Evolutionary conservation across 441 rosid species (phyloP), one percentile per base, ranked within the genome.

Genomic region (Raphanus hybrid): DNA sequence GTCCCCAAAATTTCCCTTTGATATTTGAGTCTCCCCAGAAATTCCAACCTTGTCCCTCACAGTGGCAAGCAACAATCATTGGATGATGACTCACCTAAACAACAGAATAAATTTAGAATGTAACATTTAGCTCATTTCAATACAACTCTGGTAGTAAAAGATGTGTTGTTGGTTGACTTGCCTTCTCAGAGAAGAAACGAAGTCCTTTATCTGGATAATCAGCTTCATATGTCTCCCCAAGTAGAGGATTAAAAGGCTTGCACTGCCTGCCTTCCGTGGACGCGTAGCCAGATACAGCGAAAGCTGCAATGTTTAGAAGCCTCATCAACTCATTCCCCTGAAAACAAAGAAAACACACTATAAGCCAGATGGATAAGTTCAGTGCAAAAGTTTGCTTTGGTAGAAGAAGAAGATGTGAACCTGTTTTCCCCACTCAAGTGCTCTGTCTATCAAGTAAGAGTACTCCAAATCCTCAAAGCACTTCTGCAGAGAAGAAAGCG

Each of bases 391-490:
- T 16, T 16, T 16, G 18, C 18, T 16, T 16, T 16, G 18, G 18
- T 16, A 16, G 18, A 16, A 16, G 18, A 16, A 16, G 18, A 16
- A 16, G 18, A 16, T 16, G 18, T 16, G 18, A 16, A 16, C 98
- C 97, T 92, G 99, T 85, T 91, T 94, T 66, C 99, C 97, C 96
- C 97, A 91, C 83, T 88, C 94, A 81, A 82, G 77, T 70, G 99
- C 98, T 72, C 69, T 88, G 84, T 92, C 99, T 80, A 94, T 96
- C 86, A 94, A 81, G 84, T 82, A 82, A 23, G 98, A 91, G 77
- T 91, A 90, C 82, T 94, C 99, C 86, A 92, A 88, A 90, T 92
- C 99, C 83, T 94, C 99, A 71, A 92, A 94, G 85, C 99, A 94
- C 81, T 94, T 94, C 84, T 92, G 99, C 82, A 94, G 83, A 5